Percentiles rank a stretch among this genome's conserved stretches.
phyloP scores from a whole-genome alignment of 1,284 basidiomycete genomes.

The Leccinum huronense region DNA sequence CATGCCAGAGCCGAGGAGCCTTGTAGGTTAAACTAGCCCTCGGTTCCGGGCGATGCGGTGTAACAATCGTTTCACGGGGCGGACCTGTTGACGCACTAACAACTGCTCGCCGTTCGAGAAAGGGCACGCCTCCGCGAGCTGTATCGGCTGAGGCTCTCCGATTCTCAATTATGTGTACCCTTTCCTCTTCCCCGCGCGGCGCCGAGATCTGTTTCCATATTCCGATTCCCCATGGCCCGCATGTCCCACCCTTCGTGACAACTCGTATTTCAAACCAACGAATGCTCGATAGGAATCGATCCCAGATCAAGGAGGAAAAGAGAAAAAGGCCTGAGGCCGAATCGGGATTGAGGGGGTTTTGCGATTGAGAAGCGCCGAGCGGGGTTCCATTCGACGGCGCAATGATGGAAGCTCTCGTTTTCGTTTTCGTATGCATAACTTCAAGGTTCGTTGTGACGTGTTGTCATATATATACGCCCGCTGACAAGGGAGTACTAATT shows the following conservation, averaged over 20 bases:
- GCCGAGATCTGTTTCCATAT: background rate
- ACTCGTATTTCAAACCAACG: conserved; percentile 7
- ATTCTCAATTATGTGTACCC: background rate
- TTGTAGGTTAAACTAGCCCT: no score
- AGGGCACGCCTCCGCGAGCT: background rate
- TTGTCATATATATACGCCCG: background rate
- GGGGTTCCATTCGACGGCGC: conserved; percentile 2
- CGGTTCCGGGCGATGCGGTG: background rate
- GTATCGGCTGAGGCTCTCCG: background rate
- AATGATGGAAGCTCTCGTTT: background rate
- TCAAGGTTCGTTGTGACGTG: background rate
- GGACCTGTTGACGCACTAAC: background rate
- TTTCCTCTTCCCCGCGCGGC: background rate
- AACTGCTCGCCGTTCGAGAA: background rate
- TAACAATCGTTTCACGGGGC: background rate
- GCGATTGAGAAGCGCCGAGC: conserved; percentile 6
- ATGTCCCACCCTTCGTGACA: background rate
- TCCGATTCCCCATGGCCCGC: background rate
- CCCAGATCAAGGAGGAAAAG: background rate
- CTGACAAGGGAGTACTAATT: background rate
- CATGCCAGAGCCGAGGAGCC: background rate
- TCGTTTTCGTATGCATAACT: background rate
- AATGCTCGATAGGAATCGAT: conserved; percentile 4
- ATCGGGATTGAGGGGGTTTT: conserved; percentile 11
- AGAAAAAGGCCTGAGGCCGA: background rate